Evolutionary conservation across 768 basidiomycete species (phyloP).

Genomic region (Aureoboletus auriporus): DNA sequence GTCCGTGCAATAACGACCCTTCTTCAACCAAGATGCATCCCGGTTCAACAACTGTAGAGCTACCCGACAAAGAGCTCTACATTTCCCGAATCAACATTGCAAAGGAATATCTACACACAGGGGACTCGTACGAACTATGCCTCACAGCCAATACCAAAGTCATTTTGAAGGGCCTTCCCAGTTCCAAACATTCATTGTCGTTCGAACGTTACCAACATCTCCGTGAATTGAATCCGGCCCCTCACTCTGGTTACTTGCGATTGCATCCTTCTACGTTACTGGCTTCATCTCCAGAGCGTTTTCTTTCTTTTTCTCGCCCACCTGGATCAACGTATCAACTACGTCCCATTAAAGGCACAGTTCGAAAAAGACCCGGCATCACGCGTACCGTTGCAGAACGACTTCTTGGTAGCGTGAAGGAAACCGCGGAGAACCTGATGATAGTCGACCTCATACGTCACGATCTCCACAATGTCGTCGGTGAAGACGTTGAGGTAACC

Average conservation of each 20-base stretch:
- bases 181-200: conserved; percentile 32
- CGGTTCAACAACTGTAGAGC: conserved; percentile 33
- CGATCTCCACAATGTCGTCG: conserved; percentile 82
- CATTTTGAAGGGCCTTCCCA: conserved; percentile 36
- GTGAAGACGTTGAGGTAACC: conserved; percentile 75
- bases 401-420: conserved; percentile 66
- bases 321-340: conserved; percentile 69
- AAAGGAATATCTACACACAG: conserved; percentile 70
- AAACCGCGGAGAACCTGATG: conserved; percentile 97
- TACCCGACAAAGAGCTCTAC: conserved; percentile 61
- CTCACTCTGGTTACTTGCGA: conserved; percentile 79
- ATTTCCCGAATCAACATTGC: conserved; percentile 64
- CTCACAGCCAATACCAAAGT: conserved; percentile 73
- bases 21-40: conserved; percentile 12
- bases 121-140: conserved; percentile 93
- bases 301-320: conserved; percentile 73
- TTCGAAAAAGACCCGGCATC: conserved; percentile 64
- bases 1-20: conserved; percentile 6
- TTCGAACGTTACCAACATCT: conserved; percentile 76
- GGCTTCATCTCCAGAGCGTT: conserved; percentile 89
- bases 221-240: conserved; percentile 78
- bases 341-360: conserved; percentile 93
- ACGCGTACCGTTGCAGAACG: conserved; percentile 67
- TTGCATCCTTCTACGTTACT: conserved; percentile 74
- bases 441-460: conserved; percentile 96